Base-by-base conservation (phyloP, 495 filamentous ascomycete genomes). In the Aspergillus leporis region DNA sequence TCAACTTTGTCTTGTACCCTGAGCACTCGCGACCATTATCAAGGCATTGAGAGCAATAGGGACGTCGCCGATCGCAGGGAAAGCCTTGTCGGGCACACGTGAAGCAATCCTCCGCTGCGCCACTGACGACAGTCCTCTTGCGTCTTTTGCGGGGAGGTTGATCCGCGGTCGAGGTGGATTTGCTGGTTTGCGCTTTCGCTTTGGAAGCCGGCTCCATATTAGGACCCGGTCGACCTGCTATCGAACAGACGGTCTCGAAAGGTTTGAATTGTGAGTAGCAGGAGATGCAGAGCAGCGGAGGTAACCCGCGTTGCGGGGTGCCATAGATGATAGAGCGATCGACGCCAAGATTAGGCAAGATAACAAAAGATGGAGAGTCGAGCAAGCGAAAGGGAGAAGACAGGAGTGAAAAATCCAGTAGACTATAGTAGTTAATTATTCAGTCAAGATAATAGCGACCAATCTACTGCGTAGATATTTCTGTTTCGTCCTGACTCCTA, bases 1-100 rank as follows among this genome's bases (percentile, higher is more conserved):
- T 98, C 77, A 98, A 83, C 49, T 92, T 91, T 21, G 94, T 98
- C 76, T 95, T 94, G 80, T 98, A 98, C 60, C 94, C 94, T 45
- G 90, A 92, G 78, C 94, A 98, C 71, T 96, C 92, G 68, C 91
- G 93, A 56, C 92, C 90, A 58, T 88, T 78, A 55, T 97, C 92
- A 51, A 98, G 83, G 74, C 94, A 98, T 71, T 91, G 93, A 47
- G 91, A 92, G 72, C 94, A 98, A 72, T 97, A 98, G 14, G 94
- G 94, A 62, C 94, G 84, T 69, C 91, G 85, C 52, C 94, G 86
- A 74, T 98, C 94, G 77, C 94, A 98, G 71, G 90, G 89, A 53
- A 85, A 81, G 51, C 87, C 86, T 62, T 87, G 84, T 68, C 91
- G 93, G 63, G 86, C 81, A 77, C 94, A 98, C 32, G 93, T 88